These are phyloP conservation scores for Schizosaccharomyces lindneri DNA, from an alignment of 805 yeast species.

Conservation along the genomic window DNA sequence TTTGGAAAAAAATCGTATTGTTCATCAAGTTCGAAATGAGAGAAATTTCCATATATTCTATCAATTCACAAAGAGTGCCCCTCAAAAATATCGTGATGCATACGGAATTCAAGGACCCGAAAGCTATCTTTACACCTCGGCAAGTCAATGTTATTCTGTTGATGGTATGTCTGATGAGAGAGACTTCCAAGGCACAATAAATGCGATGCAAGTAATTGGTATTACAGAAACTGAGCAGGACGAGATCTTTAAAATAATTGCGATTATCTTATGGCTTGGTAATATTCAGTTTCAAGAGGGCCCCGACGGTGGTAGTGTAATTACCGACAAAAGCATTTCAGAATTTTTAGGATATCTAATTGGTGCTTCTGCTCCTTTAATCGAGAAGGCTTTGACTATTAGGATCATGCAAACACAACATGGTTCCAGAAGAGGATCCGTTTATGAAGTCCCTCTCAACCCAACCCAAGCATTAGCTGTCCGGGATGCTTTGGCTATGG, in stretches of 20 bases:
- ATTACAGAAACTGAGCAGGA: constrained; percentile 65
- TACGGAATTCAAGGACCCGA: constrained; percentile 90
- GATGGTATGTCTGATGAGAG: constrained; percentile 61
- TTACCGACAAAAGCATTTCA: constrained; percentile 74
- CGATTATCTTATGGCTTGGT: constrained; percentile 85
- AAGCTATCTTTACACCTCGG: constrained; percentile 68
- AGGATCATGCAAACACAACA: constrained; percentile 75
- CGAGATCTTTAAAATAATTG: constrained; percentile 58
- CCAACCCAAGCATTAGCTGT: constrained; percentile 76
- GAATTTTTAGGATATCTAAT: constrained; percentile 79
- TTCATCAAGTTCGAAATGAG: constrained; percentile 77
- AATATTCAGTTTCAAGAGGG: constrained; percentile 68
- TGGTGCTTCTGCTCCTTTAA: constrained; percentile 45
- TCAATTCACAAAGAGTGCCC: constrained; percentile 80
- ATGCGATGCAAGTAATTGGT: constrained; percentile 78
- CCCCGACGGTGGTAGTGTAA: constrained; percentile 60
- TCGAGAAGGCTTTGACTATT: constrained; percentile 46
- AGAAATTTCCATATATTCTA: constrained; percentile 93
- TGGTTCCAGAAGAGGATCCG: constrained; percentile 73
- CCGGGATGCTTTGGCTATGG: constrained; percentile 85
- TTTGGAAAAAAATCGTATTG: constrained; percentile 87
- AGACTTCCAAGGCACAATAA: constrained; percentile 58
- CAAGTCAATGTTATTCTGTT: constrained; percentile 64
- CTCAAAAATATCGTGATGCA: constrained; percentile 53
- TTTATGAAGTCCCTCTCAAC: constrained; percentile 83